Percentiles rank a stretch among this genome's conserved stretches.
phyloP scores from a whole-genome alignment of 2,329 filamentous ascomycete species.

The Lachnellula cervina region DNA sequence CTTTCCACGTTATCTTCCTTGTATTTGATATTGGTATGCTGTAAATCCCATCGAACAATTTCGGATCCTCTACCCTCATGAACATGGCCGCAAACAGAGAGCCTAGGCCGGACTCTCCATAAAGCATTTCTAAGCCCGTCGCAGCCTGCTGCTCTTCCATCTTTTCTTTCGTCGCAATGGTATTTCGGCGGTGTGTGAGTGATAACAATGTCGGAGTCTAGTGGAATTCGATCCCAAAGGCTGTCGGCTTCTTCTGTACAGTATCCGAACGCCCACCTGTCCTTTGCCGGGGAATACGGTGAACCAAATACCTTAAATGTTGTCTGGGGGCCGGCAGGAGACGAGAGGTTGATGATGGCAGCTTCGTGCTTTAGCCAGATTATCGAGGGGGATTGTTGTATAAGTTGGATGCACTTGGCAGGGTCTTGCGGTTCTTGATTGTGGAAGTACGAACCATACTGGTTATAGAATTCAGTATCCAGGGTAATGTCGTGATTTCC shows the following conservation, averaged over 20 bases:
- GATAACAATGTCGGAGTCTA: constrained; percentile 59
- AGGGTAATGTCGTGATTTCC: constrained; percentile 74
- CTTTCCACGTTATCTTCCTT: constrained; percentile 39
- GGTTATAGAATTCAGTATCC: constrained; percentile 55
- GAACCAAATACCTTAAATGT: constrained; percentile 66
- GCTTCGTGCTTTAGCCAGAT: constrained; percentile 61
- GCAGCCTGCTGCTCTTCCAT: constrained; percentile 49
- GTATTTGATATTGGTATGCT: constrained; percentile 35
- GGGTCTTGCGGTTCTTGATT: constrained; percentile 51
- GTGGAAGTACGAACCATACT: constrained; percentile 50
- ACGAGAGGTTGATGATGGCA: constrained; percentile 48
- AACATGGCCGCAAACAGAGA: constrained; percentile 69
- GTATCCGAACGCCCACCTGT: constrained; percentile 67
- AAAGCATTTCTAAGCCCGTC: constrained; percentile 52
- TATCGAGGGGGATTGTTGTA: constrained; percentile 43
- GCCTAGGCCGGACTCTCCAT: constrained; percentile 55
- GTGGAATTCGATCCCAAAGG: constrained; percentile 59
- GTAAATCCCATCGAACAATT: constrained; percentile 56
- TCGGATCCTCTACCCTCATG: constrained; percentile 63
- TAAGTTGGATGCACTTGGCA: constrained; percentile 47
- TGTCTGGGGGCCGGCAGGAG: constrained; percentile 51
- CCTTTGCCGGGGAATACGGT: constrained; percentile 55
- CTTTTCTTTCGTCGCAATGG: constrained; percentile 50
- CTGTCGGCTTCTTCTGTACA: constrained; percentile 32
- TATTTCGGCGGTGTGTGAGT: constrained; percentile 64